These are phyloP conservation scores for Leptomonas seymouri DNA, from an alignment of 208 protist genomes.

Conservation along the genomic window DNA sequence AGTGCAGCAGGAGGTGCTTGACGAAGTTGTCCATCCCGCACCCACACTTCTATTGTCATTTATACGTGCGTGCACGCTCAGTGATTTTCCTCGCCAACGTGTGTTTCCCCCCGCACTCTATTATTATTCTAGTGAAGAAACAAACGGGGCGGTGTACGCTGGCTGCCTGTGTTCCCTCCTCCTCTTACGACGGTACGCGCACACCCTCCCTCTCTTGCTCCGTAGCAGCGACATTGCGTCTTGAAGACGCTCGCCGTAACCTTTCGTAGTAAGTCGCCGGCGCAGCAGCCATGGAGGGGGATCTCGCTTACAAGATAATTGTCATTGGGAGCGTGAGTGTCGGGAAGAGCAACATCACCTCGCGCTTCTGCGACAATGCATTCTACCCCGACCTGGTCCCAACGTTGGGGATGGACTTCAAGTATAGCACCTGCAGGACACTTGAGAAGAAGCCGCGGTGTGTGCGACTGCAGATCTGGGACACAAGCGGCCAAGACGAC, in stretches of 20 bases:
- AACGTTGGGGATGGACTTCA: constrained; percentile 90
- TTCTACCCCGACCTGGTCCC: constrained; percentile 86
- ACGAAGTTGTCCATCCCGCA: too few relatives aligned
- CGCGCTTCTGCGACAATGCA: constrained; percentile 82
- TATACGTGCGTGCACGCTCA: background rate
- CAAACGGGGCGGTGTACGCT: background rate
- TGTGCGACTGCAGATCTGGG: constrained; percentile 90
- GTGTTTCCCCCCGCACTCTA: too few relatives aligned
- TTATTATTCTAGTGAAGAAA: too few relatives aligned
- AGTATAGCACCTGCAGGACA: constrained; percentile 79
- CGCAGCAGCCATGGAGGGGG: constrained; percentile 54
- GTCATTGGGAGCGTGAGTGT: constrained; percentile 92
- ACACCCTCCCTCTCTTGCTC: too few relatives aligned
- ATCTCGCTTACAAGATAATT: constrained; percentile 91
- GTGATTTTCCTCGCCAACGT: too few relatives aligned
- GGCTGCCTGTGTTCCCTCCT: constrained; percentile 11
- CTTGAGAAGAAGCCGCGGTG: constrained; percentile 69
- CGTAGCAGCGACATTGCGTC: background rate
- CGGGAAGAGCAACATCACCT: constrained; percentile 91
- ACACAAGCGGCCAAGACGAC: constrained; percentile 90
- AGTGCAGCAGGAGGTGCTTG: too few relatives aligned
- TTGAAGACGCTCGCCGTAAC: background rate
- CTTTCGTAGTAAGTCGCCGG: background rate
- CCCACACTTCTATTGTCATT: too few relatives aligned
- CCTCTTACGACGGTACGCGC: constrained; percentile 4